Evolutionary conservation across 1,139 yeast genomes (phyloP).

Genomic region (Sugiyamaella pinicola): DNA sequence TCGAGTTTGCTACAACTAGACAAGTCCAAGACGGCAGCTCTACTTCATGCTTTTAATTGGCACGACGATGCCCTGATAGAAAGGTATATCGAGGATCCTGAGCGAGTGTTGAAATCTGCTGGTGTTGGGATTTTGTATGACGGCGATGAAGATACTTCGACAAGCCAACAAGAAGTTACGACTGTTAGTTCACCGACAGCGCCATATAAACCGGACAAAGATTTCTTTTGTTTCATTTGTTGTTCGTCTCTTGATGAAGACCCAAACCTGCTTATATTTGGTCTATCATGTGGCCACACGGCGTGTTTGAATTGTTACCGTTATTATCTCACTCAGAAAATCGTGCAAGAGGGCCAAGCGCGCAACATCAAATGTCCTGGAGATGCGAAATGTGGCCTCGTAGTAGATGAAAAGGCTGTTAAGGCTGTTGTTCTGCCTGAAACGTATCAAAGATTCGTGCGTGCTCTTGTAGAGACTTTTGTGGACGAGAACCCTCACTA

Average conservation of each 20-base stretch:
- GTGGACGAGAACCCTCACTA: conserved; percentile 56
- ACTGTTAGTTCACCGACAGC: conserved; percentile 1
- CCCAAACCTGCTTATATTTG: conserved; percentile 48
- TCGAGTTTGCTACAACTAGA: conserved; percentile 44
- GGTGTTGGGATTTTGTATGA: conserved; percentile 47
- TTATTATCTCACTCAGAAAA: conserved; percentile 55
- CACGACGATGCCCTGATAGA: conserved; percentile 72
- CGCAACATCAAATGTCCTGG: conserved; percentile 63
- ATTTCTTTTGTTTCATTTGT: conserved; percentile 65
- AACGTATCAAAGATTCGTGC: conserved; percentile 33
- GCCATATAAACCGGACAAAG: conserved; percentile 11
- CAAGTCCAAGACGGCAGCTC: conserved; percentile 49
- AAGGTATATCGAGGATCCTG: conserved; percentile 59
- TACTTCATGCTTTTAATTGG: conserved; percentile 70
- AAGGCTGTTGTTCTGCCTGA: conserved; percentile 41
- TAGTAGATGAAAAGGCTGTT: conserved; percentile 43
- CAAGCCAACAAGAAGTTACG: conserved; percentile 3
- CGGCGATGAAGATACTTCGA: conserved; percentile 20
- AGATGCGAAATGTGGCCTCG: conserved; percentile 41
- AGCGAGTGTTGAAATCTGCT: conserved; percentile 48
- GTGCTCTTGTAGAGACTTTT: conserved; percentile 46
- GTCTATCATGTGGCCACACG: conserved; percentile 67
- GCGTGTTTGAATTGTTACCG: conserved; percentile 71
- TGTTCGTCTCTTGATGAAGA: conserved; percentile 51
- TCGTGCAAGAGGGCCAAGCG: conserved; percentile 55